Evolutionary conservation across 345 rosid species (phyloP).

Genomic region (Barbarea vulgaris): DNA sequence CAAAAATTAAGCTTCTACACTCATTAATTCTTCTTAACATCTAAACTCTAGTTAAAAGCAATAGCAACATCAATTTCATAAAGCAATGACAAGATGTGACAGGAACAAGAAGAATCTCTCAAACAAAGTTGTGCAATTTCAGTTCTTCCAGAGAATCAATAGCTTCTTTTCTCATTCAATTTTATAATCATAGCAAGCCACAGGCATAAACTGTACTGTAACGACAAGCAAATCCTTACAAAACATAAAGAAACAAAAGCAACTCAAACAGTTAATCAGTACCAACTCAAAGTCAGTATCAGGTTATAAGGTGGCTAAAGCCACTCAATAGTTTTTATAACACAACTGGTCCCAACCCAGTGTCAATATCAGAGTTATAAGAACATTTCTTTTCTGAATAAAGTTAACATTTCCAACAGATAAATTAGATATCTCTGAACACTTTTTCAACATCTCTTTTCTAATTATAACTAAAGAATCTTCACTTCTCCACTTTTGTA

Average conservation of each 20-base stretch:
- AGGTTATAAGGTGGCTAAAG: neutral
- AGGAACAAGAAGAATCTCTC: conserved; percentile 22
- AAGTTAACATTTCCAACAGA: conserved; percentile 24
- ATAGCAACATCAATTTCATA: neutral
- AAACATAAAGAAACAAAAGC: neutral
- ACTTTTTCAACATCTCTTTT: conserved; percentile 18
- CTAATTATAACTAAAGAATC: conserved; percentile 12
- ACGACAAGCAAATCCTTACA: neutral
- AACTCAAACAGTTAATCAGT: neutral
- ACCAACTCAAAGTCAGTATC: too few species aligned
- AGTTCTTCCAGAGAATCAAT: conserved; percentile 7
- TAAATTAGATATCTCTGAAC: conserved; percentile 15
- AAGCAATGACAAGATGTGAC: conserved; percentile 12
- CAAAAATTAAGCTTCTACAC: neutral
- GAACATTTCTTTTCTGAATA: conserved; percentile 15
- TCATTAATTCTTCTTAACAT: neutral
- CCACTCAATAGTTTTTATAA: conserved; percentile 16
- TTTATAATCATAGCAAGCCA: neutral
- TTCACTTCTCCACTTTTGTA: conserved; percentile 22
- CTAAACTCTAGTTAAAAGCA: neutral
- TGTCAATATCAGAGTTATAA: conserved; percentile 18
- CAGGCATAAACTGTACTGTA: neutral
- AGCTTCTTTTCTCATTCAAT: conserved; percentile 2
- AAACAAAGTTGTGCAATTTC: neutral
- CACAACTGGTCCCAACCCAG: conserved; percentile 34